Percentiles rank a stretch among this genome's conserved stretches.
Evolutionary conservation across 805 yeast genomes (phyloP).

Genomic region (Yarrowia sp.): DNA sequence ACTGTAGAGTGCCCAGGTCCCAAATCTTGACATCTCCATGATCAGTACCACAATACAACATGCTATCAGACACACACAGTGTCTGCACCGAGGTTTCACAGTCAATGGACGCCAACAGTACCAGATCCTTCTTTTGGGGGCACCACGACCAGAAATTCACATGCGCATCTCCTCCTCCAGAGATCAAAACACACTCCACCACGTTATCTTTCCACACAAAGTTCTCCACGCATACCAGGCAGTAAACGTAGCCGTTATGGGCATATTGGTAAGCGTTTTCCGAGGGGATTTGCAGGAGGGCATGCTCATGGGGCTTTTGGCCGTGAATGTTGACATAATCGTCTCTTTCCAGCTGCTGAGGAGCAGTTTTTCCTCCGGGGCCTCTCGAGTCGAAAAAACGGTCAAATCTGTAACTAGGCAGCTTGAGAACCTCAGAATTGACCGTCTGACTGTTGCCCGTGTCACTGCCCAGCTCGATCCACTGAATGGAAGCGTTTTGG

Average conservation of each 20-base stretch:
- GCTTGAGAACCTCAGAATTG: constrained; percentile 43
- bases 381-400: constrained; percentile 90
- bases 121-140: constrained; percentile 40
- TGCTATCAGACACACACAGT: constrained; percentile 65
- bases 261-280: constrained; percentile 78
- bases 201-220: constrained; percentile 27
- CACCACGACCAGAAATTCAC: constrained; percentile 78
- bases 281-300: constrained; percentile 60
- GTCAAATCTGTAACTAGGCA: constrained; percentile 75
- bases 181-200: constrained; percentile 52
- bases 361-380: constrained; percentile 66
- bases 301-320: constrained; percentile 41
- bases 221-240: constrained; percentile 21
- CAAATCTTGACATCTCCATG: constrained; percentile 80
- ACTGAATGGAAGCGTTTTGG: constrained; percentile 87
- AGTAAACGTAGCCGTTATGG: constrained; percentile 86
- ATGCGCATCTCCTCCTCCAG: constrained; percentile 92
- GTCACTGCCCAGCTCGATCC: constrained; percentile 57
- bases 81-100: constrained; percentile 77
- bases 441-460: constrained; percentile 45
- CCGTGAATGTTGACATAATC: constrained; percentile 28
- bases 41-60: constrained; percentile 81
- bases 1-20: constrained; percentile 85
- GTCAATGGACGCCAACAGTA: constrained; percentile 54
- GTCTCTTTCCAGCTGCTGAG: constrained; percentile 46